phyloP scores from a whole-genome alignment of 2,329 filamentous ascomycete genomes.

The Alternaria postmessia region DNA sequence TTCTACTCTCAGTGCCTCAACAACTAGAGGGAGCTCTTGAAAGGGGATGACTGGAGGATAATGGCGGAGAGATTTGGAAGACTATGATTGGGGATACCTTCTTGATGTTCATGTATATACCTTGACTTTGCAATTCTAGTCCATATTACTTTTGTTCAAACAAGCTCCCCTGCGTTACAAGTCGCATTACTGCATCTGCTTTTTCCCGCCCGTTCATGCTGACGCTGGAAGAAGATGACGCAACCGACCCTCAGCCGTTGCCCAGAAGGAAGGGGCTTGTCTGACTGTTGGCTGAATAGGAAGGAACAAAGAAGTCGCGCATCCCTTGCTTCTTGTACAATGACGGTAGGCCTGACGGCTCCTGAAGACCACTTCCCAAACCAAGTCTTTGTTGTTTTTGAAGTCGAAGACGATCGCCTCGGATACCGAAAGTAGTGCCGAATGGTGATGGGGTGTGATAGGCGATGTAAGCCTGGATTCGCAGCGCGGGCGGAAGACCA shows the following conservation, averaged over 20 bases:
- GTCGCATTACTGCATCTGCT: neutral
- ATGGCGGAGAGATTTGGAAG: neutral
- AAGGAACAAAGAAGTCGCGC: neutral
- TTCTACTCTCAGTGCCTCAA: conserved; percentile 55
- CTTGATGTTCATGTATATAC: conserved; percentile 20
- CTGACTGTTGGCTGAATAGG: neutral
- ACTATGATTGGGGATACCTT: neutral
- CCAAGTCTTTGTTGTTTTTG: neutral
- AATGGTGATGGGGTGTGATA: neutral
- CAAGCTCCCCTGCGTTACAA: neutral
- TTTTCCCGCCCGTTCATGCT: neutral
- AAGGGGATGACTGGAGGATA: neutral
- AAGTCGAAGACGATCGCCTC: neutral
- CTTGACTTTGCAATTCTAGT: conserved; percentile 9
- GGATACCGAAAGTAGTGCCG: neutral
- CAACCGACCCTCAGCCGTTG: neutral
- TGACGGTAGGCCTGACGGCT: neutral
- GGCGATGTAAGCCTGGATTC: conserved; percentile 8
- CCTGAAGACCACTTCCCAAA: neutral
- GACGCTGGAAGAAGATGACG: neutral
- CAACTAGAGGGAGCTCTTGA: neutral
- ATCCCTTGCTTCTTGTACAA: neutral
- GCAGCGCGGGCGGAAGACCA: conserved; percentile 8
- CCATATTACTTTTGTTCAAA: conserved; percentile 3
- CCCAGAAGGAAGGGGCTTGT: neutral